Base-by-base conservation (phyloP, 1,284 basidiomycete genomes). In the Calocybe gambosa region DNA sequence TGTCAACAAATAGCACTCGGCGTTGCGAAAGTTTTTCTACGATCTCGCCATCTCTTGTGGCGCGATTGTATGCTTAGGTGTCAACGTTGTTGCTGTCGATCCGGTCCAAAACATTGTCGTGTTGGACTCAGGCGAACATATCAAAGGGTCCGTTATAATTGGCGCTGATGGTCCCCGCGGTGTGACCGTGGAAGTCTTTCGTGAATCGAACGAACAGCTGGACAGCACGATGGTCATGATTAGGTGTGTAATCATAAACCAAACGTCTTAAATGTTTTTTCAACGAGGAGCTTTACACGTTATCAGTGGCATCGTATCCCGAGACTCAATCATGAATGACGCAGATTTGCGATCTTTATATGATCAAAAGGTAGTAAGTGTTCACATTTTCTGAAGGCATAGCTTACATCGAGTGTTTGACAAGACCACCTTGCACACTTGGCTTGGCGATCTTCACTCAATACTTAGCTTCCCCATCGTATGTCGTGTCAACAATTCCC, bases 151-250 rank as follows among this genome's bases (percentile, higher is more conserved):
- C 54, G 67, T 85, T n/a, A 68, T 85, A 41, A 63, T 86, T 29
- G 82, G 80, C 15, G 81, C 83, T 0, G 83, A 85, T 53, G 83
- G 83, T 7, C 60, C 64, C 16, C 54, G 52, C 33, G 74, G 68
- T 8, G 39, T 65, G 15, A 61, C 60, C 29, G 62, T 69, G 18
- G 55, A 58, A 42, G 44, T 60, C 12, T 55, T 72, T 26, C 50
- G 50, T 16, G 48, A 29, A 48, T 56, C 50, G 63, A 60, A 35
- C 9, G 25, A 26, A 9, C 25, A 26, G 25, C 25, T 9, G 5
- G 9, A 26, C 25, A 9, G 25, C 25, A 9, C 25, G 25, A 26
- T 26, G 25, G 25, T 26, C 25, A 62, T 78, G 58, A 79, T 74
- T 57, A 70, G 71, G 79, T 80, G 47, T 50, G 67, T 5, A 3